A percentile compares a stretch with the other conserved stretches of the same genome.
Evolutionary conservation across 495 filamentous ascomycete species (phyloP).

Genomic region (Saxophila tyrrhenica): DNA sequence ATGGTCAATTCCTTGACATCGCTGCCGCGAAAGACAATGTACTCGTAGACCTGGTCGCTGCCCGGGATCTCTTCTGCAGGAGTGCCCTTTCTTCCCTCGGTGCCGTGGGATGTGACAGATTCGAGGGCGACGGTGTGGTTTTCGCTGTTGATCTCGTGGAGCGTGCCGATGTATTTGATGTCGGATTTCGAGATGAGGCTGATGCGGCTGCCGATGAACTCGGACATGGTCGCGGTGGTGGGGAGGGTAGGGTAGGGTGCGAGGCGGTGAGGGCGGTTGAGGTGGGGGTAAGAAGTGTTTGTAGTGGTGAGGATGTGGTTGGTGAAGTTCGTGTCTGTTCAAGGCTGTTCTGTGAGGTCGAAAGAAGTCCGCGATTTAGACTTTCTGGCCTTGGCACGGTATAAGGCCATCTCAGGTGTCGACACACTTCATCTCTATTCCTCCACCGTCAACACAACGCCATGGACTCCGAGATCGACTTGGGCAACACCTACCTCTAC

Average conservation of each 20-base stretch:
- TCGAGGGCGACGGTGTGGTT: slow-evolving; percentile 92
- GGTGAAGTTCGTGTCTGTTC: neutral
- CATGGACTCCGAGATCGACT: neutral
- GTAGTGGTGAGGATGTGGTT: neutral
- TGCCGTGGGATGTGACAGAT: slow-evolving; percentile 84
- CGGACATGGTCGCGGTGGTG: slow-evolving; percentile 27
- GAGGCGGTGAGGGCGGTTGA: neutral
- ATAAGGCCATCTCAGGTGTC: no score
- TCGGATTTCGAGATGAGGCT: slow-evolving; percentile 93
- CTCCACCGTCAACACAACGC: no score
- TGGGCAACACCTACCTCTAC: slow-evolving; percentile 26
- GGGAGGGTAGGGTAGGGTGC: slow-evolving; percentile 9
- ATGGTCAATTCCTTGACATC: slow-evolving; percentile 97
- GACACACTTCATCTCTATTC: no score
- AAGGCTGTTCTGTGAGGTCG: neutral
- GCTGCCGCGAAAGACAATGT: slow-evolving; percentile 97
- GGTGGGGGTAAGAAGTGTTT: slow-evolving; percentile 1
- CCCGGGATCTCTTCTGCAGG: slow-evolving; percentile 70
- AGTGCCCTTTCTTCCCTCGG: slow-evolving; percentile 72
- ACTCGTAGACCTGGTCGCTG: slow-evolving; percentile 83
- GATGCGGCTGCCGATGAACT: slow-evolving; percentile 63
- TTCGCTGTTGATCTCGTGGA: slow-evolving; percentile 97
- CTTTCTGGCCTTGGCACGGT: neutral
- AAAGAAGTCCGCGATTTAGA: neutral
- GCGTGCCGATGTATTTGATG: slow-evolving; percentile 91